Evolutionary conservation across 1,284 basidiomycete genomes (phyloP).

Genomic region (Marasmius fiardii): DNA sequence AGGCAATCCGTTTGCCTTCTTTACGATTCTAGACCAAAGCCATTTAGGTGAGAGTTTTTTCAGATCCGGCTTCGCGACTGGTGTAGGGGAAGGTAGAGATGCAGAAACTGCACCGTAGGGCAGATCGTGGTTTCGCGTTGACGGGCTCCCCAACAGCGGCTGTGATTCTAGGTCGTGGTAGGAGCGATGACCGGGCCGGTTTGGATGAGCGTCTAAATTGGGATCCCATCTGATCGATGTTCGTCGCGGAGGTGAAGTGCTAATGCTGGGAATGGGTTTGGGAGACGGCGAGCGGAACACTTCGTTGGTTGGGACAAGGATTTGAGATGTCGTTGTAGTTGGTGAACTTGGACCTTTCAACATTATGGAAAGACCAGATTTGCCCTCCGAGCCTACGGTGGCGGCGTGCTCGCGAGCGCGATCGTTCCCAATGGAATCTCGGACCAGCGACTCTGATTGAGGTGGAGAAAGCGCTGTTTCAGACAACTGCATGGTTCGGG

Average conservation of each 20-base stretch:
- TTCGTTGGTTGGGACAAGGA: background rate
- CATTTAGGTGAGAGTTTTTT: background rate
- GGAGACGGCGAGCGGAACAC: conserved; percentile 9
- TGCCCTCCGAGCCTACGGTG: no score
- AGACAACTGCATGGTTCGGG: conserved; percentile 62
- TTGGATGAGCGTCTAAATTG: background rate
- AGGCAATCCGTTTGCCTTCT: background rate
- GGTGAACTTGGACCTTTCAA: background rate
- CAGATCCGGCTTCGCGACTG: background rate
- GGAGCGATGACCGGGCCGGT: background rate
- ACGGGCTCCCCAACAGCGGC: no score
- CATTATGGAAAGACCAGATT: conserved; percentile 11
- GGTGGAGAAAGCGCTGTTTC: conserved; percentile 41
- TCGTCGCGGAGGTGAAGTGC: background rate
- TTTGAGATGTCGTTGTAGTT: no score
- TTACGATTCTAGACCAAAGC: background rate
- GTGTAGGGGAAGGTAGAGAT: background rate
- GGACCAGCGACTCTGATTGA: no score
- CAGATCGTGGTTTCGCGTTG: background rate
- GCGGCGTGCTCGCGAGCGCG: no score
- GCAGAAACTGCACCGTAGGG: background rate
- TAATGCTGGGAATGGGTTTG: conserved; percentile 8
- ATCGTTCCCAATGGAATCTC: background rate
- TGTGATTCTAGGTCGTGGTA: background rate
- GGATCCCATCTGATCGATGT: conserved; percentile 1